A percentile compares a stretch with the other conserved stretches of the same genome.
phyloP scores from a whole-genome alignment of 139 green algal genomes.

The Tetratostichococcus sp. region DNA sequence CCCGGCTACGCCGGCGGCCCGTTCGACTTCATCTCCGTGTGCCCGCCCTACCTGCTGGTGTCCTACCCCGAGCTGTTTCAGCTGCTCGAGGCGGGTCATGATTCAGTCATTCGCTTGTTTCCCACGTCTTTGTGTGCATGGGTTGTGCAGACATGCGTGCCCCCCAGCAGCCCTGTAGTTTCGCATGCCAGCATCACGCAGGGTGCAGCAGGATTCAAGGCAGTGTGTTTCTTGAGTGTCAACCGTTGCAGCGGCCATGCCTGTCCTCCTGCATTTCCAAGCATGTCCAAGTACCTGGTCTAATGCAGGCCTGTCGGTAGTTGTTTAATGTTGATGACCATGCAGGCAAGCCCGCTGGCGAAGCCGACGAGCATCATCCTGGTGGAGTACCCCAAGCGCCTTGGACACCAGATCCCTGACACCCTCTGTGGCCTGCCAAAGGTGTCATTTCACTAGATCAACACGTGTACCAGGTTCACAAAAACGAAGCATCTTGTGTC shows the following conservation, averaged over 20 bases:
- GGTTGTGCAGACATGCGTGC: not conserved
- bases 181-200: too few relatives aligned
- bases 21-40: conserved; percentile 91
- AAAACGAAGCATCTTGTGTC: not conserved
- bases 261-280: too few relatives aligned
- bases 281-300: too few relatives aligned
- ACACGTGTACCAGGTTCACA: too few relatives aligned
- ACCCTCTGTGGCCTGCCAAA: conserved; percentile 41
- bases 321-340: too few relatives aligned
- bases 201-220: too few relatives aligned
- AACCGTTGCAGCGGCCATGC: too few relatives aligned
- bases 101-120: too few relatives aligned
- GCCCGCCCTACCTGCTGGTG: conserved; percentile 84
- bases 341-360: not conserved
- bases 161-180: too few relatives aligned
- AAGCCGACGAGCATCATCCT: conserved; percentile 52
- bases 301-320: too few relatives aligned
- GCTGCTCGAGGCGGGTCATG: conserved; percentile 48
- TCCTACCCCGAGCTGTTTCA: conserved; percentile 77
- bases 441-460: conserved; percentile 22
- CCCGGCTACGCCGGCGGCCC: conserved; percentile 53
- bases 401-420: conserved; percentile 40
- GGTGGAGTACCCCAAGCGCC: conserved; percentile 80
- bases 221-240: too few relatives aligned
- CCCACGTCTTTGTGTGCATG: conserved; percentile 48